phyloP scores from a whole-genome alignment of 139 green algal species.

The Micractinium sp. region DNA sequence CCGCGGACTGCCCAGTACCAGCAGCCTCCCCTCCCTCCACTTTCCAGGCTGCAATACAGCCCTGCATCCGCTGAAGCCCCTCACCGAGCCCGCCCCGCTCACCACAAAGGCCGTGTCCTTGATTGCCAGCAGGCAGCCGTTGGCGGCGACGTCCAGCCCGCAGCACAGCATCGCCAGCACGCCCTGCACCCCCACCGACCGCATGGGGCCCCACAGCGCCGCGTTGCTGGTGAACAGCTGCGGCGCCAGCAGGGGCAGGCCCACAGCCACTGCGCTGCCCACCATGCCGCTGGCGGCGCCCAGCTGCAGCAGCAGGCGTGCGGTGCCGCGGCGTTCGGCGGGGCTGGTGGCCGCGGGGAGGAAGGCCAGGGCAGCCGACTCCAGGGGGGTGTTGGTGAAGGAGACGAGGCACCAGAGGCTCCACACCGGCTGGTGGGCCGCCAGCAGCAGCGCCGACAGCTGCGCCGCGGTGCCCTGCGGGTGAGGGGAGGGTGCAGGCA shows the following conservation, averaged over 20 bases:
- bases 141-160: slow-evolving; percentile 67
- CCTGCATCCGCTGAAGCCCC: neutral
- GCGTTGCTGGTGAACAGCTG: slow-evolving; percentile 59
- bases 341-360: slow-evolving; percentile 41
- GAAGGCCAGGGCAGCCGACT: slow-evolving; percentile 73
- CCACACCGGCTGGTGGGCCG: slow-evolving; percentile 74
- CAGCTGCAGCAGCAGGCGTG: slow-evolving; percentile 46
- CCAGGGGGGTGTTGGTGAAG: slow-evolving; percentile 67
- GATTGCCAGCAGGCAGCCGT: slow-evolving; percentile 58
- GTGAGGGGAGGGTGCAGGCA: neutral
- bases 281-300: slow-evolving; percentile 41
- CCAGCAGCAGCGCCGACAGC: slow-evolving; percentile 60
- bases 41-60: neutral
- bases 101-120: slow-evolving; percentile 51
- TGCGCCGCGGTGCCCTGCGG: slow-evolving; percentile 55
- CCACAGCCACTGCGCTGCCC: slow-evolving; percentile 32
- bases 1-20: neutral
- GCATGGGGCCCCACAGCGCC: slow-evolving; percentile 64
- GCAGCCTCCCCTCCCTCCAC: neutral
- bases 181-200: slow-evolving; percentile 43
- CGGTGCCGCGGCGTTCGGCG: slow-evolving; percentile 23
- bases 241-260: slow-evolving; percentile 46
- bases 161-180: slow-evolving; percentile 62
- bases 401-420: slow-evolving; percentile 55
- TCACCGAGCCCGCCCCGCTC: neutral